These are phyloP conservation scores for Solanum hybrid DNA, from an alignment of 305 asterid species.

Conservation along the genomic window DNA sequence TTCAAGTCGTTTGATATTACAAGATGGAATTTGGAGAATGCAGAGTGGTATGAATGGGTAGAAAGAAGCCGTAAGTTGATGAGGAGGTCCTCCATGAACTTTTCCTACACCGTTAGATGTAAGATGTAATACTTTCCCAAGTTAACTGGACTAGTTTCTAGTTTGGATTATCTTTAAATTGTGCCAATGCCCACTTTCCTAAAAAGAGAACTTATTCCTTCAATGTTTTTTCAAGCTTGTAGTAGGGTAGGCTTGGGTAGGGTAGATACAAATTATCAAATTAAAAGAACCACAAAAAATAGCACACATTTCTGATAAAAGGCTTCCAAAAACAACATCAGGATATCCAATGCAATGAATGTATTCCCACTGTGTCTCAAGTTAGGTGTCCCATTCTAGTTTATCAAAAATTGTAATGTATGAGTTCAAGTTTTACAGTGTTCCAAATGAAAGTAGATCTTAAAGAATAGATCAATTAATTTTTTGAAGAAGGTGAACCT, in stretches of 20 bases:
- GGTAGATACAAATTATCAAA: not conserved
- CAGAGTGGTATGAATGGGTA: not conserved
- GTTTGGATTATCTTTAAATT: not conserved
- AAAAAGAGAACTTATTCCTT: not conserved
- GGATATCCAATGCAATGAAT: not conserved
- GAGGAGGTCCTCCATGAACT: not conserved
- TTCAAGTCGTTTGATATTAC: not conserved
- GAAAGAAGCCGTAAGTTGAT: not conserved
- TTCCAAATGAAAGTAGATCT: not conserved
- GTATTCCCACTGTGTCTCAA: not conserved
- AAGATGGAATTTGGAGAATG: not conserved
- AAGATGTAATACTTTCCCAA: not conserved
- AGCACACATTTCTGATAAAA: not conserved
- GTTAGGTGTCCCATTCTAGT: not conserved
- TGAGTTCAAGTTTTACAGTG: not conserved
- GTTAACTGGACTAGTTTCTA: not conserved
- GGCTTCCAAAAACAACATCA: not conserved
- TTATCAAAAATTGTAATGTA: not conserved
- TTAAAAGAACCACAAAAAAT: not conserved
- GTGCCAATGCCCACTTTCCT: not conserved
- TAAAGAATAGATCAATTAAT: not conserved
- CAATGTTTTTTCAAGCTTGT: not conserved
- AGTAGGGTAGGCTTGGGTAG: not conserved
- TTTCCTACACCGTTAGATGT: not conserved
- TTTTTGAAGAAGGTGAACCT: not conserved